Conservation (phyloP, 768 basidiomycete species). For the Rhizopogon vinicolor region DNA sequence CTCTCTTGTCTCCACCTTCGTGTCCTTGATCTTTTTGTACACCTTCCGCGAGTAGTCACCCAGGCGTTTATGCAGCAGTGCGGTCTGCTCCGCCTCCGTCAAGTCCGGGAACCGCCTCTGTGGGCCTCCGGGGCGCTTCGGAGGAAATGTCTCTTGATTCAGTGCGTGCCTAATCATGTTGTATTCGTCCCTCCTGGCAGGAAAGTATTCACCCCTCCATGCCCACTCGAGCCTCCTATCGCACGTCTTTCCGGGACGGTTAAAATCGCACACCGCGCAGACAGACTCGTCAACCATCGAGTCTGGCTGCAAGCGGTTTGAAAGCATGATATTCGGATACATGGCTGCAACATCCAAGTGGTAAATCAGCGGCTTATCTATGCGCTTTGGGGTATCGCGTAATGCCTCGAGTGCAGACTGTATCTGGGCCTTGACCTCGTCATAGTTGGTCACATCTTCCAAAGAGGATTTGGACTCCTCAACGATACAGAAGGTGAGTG, state of each 20-base stretch:
- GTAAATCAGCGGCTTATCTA: slow-evolving; percentile 94
- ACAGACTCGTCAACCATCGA: slow-evolving; percentile 95
- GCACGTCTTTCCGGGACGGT: slow-evolving; percentile 92
- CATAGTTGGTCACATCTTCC: slow-evolving; percentile 90
- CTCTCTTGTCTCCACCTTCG: slow-evolving; percentile 88
- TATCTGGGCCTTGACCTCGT: slow-evolving; percentile 83
- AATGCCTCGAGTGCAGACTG: slow-evolving; percentile 75
- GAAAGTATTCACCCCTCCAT: slow-evolving; percentile 98
- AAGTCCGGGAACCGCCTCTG: slow-evolving; percentile 83
- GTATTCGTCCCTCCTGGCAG: slow-evolving; percentile 93
- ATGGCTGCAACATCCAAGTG: slow-evolving; percentile 99
- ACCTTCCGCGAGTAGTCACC: slow-evolving; percentile 99
- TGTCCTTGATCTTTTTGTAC: slow-evolving; percentile 98
- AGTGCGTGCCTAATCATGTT: slow-evolving; percentile 99
- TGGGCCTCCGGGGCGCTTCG: slow-evolving; percentile 67
- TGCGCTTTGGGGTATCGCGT: slow-evolving; percentile 86
- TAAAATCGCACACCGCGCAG: slow-evolving; percentile 98
- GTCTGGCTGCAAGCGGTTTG: slow-evolving; percentile 96
- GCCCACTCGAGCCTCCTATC: slow-evolving; percentile 95
- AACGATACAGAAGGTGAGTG: slow-evolving; percentile 81
- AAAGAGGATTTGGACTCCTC: slow-evolving; percentile 80
- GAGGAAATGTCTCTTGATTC: slow-evolving; percentile 90
- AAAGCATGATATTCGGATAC: slow-evolving; percentile 99
- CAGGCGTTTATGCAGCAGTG: slow-evolving; percentile 90
- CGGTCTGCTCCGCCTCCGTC: slow-evolving; percentile 79